Evolutionary conservation across 345 rosid species (phyloP).

Genomic region (Brassica juncea): DNA sequence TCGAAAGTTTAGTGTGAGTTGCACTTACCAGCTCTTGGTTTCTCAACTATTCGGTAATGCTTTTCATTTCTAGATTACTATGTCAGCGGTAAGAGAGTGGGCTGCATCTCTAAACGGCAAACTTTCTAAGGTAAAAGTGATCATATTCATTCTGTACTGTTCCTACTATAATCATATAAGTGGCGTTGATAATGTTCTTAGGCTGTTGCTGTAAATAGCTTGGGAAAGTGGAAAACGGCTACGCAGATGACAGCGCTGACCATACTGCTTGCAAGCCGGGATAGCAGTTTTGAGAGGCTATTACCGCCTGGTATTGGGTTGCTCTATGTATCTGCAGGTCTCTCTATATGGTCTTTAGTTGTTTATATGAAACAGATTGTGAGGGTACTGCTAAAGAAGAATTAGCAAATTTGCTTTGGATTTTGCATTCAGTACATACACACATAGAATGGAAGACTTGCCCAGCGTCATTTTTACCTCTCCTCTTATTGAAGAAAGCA

Average conservation of each 20-base stretch:
- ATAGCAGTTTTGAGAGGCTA: slow-evolving; percentile 68
- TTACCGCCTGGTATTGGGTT: slow-evolving; percentile 69
- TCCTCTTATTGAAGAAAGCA: slow-evolving; percentile 34
- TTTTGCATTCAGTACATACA: slow-evolving; percentile 34
- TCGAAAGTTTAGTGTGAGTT: background rate
- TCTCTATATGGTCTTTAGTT: slow-evolving; percentile 83
- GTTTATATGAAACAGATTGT: slow-evolving; percentile 86
- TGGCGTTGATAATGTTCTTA: slow-evolving; percentile 36
- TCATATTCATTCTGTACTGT: background rate
- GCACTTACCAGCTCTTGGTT: background rate
- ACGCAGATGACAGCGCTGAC: slow-evolving; percentile 91
- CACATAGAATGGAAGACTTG: slow-evolving; percentile 37
- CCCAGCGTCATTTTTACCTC: slow-evolving; percentile 18
- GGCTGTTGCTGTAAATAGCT: slow-evolving; percentile 97
- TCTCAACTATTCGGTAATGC: background rate
- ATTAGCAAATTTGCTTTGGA: slow-evolving; percentile 43
- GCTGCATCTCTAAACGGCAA: slow-evolving; percentile 88
- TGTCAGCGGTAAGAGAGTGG: slow-evolving; percentile 99
- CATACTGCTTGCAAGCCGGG: slow-evolving; percentile 83
- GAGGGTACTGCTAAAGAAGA: slow-evolving; percentile 59
- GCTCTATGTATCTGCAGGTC: slow-evolving; percentile 91
- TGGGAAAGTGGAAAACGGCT: slow-evolving; percentile 99
- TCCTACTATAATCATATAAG: background rate
- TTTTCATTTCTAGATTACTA: slow-evolving; percentile 70
- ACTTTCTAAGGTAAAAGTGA: slow-evolving; percentile 70